A percentile compares a stretch with the other conserved stretches of the same genome.
Evolutionary conservation across 306 rosid species (phyloP).

Genomic region (Ormosia semicastrata): DNA sequence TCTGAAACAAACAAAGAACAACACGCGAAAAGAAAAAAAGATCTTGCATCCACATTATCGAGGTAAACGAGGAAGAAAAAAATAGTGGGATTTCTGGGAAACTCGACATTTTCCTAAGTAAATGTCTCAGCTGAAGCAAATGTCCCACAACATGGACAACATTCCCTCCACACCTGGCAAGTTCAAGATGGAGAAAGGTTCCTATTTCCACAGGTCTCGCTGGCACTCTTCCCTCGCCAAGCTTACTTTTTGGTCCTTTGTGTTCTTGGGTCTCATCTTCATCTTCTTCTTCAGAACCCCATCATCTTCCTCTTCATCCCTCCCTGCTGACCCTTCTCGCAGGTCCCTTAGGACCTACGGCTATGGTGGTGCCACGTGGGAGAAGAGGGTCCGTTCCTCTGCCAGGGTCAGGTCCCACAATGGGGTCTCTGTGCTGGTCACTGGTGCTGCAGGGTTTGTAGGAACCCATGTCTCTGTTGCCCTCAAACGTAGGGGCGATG

Average conservation of each 20-base stretch:
- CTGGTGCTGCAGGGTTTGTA: slow-evolving; percentile 72
- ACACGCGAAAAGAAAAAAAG: not conserved
- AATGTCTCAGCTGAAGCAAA: no score
- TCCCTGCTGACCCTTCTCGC: slow-evolving; percentile 55
- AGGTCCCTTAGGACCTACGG: slow-evolving; percentile 52
- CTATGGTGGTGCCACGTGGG: slow-evolving; percentile 70
- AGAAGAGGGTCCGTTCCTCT: slow-evolving; percentile 56
- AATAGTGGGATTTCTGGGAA: slow-evolving; percentile 13
- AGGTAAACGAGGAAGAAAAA: not conserved
- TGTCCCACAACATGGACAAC: slow-evolving; percentile 46
- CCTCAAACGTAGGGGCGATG: slow-evolving; percentile 72
- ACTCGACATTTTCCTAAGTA: no score
- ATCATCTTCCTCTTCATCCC: slow-evolving; percentile 27
- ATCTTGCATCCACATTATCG: not conserved
- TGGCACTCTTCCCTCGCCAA: slow-evolving; percentile 62
- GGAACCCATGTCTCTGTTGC: slow-evolving; percentile 77
- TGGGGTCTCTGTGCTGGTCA: slow-evolving; percentile 63
- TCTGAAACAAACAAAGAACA: not conserved
- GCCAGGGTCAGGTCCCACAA: slow-evolving; percentile 53
- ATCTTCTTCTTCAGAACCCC: slow-evolving; percentile 62
- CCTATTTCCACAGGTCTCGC: slow-evolving; percentile 49
- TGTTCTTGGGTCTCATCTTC: slow-evolving; percentile 54
- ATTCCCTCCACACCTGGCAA: slow-evolving; percentile 68
- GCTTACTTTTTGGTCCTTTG: slow-evolving; percentile 62
- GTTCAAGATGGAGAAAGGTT: slow-evolving; percentile 66